Base-by-base conservation (phyloP, 805 yeast genomes). In the Ogataea sp. region DNA sequence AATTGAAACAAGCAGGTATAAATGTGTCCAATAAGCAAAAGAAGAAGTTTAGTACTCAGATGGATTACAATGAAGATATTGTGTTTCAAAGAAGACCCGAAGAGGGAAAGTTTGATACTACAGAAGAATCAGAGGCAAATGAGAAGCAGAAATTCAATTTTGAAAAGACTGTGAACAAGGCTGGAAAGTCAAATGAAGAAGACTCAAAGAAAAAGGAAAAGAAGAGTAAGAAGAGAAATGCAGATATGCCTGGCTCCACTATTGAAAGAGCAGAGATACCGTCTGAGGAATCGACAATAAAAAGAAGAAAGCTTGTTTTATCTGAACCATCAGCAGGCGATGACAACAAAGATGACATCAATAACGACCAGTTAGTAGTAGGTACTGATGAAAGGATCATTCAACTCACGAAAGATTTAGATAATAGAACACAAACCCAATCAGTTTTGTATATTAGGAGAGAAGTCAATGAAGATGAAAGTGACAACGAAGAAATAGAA, bases 61-160 rank as follows among this genome's bases (percentile, higher is more conserved):
- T 84, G 55, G 96, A 89, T 55, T 87, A 85, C 57, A 85, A 82
- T 54, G 82, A 78, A 1, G 96, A 84, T 49, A 76, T 89, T 9
- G 86, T 90, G 0, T 82, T 83, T 50, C 93, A 88, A 50, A 79
- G 76, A 43, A 60, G 59, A 14, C 90, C 95, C 0, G 71, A 68
- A 4, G 65, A 62, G 0, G 96, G 96, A 0, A 59, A 75, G 17
- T 84, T 80, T 54, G 89, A 83, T 50, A 76, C 79, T 0, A 50
- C 66, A 0, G 75, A 71, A n/a, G 97, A 89, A 54, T 59, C 60
- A 13, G 49, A 48, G 13, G 44, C 46, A 3, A 76, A 79, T 42
- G 52, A 51, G 2, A 42, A 42, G 7, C 70, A 65, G 1, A 56
- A 65, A 32, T 43, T 43, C 1, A 57, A 53, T 16, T 83, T 75